Evolutionary conservation across 371 early-diverging fungal species (phyloP).

Genomic region (Choanephora cucurbitarum): DNA sequence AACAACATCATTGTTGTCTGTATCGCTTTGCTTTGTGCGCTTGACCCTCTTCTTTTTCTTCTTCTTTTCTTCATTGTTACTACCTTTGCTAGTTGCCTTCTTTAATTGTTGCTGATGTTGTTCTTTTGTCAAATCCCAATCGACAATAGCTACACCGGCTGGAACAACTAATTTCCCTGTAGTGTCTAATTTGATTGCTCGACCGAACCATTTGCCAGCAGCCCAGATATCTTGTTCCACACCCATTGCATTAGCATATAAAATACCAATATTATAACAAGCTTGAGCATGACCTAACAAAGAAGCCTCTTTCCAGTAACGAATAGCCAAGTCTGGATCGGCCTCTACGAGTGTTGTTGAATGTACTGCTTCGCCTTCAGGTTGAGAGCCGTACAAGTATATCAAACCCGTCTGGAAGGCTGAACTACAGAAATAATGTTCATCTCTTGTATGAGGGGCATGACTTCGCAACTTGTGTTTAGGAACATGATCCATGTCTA

Average conservation of each 20-base stretch:
- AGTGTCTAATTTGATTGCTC: slow-evolving; percentile 47
- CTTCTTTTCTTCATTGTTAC: slow-evolving; percentile 23
- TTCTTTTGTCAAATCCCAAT: slow-evolving; percentile 45
- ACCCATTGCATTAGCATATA: slow-evolving; percentile 51
- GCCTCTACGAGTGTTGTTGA: slow-evolving; percentile 36
- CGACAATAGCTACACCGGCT: slow-evolving; percentile 37
- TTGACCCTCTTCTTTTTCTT: slow-evolving; percentile 21
- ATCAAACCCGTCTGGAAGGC: slow-evolving; percentile 54
- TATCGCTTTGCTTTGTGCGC: slow-evolving; percentile 7
- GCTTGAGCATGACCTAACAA: slow-evolving; percentile 53
- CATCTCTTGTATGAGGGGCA: slow-evolving; percentile 44
- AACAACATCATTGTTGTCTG: slow-evolving; percentile 16
- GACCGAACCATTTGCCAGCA: slow-evolving; percentile 55
- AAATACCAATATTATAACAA: slow-evolving; percentile 50
- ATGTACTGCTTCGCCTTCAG: slow-evolving; percentile 41
- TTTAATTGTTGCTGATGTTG: slow-evolving; percentile 9
- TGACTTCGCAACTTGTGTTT: slow-evolving; percentile 38
- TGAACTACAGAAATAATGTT: slow-evolving; percentile 48
- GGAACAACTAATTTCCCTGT: slow-evolving; percentile 42
- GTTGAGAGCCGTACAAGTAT: slow-evolving; percentile 47
- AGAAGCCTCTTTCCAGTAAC: slow-evolving; percentile 53
- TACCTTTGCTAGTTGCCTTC: slow-evolving; percentile 3
- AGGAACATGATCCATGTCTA: slow-evolving; percentile 36
- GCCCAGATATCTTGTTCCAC: slow-evolving; percentile 36
- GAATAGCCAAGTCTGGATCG: slow-evolving; percentile 42